phyloP scores from a whole-genome alignment of 176 grass and related monocot species.

The Zoysia pacifica region DNA sequence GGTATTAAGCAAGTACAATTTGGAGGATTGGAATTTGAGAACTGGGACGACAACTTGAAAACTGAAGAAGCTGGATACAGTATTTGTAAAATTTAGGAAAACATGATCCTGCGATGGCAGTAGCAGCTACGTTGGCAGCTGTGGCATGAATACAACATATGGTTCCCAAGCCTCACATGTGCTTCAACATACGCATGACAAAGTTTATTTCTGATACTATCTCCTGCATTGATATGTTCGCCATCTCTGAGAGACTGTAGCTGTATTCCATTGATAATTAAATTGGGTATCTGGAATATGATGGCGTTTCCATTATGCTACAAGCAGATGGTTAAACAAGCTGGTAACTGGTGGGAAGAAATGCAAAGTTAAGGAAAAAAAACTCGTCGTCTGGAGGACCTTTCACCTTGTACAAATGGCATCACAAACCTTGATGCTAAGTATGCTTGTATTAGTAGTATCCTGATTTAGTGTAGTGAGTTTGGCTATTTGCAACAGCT shows the following conservation, averaged over 20 bases:
- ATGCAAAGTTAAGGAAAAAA: background rate
- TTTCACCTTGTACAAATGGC: background rate
- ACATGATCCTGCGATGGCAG: slow-evolving; percentile 18
- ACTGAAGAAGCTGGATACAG: slow-evolving; percentile 76
- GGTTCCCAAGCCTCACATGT: background rate
- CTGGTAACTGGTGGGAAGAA: background rate
- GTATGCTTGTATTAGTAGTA: background rate
- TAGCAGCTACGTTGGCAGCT: slow-evolving; percentile 28
- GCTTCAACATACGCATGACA: slow-evolving; percentile 13
- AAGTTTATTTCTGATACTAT: background rate
- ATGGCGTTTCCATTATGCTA: background rate
- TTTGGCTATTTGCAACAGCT: background rate
- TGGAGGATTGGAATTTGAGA: slow-evolving; percentile 75
- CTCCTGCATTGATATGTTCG: background rate
- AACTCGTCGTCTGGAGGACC: background rate
- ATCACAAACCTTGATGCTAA: background rate
- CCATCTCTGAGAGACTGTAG: background rate
- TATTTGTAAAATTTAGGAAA: slow-evolving; percentile 66
- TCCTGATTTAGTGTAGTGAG: background rate
- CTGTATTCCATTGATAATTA: background rate
- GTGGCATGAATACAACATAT: background rate
- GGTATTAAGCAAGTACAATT: slow-evolving; percentile 89
- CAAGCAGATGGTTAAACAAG: background rate
- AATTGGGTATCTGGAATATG: background rate
- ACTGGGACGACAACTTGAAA: slow-evolving; percentile 76